Conservation (phyloP, 1,284 basidiomycete genomes). For the Melanopsichium pennsylvanicum region DNA sequence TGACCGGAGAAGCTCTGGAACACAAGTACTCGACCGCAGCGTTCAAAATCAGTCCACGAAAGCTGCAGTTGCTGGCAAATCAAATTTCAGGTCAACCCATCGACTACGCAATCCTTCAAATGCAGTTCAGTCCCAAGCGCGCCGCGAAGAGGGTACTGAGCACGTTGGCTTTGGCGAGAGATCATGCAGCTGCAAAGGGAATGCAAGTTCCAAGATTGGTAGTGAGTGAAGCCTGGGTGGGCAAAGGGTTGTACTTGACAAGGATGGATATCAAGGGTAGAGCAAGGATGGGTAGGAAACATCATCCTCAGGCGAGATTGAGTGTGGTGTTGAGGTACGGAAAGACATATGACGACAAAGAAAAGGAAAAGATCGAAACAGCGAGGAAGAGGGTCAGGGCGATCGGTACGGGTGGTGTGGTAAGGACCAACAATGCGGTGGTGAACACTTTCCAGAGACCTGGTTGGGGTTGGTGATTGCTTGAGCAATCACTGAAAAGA, state of each 20-base stretch:
- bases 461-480: conserved; percentile 57
- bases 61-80: conserved; percentile 84
- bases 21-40: conserved; percentile 88
- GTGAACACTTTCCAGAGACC: conserved; percentile 61
- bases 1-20: conserved; percentile 67
- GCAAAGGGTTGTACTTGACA: conserved; percentile 77
- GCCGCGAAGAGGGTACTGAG: conserved; percentile 84
- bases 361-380: conserved; percentile 73
- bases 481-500: background rate
- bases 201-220: conserved; percentile 78
- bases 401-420: conserved; percentile 71
- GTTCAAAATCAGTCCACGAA: conserved; percentile 92
- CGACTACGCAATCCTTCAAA: conserved; percentile 93
- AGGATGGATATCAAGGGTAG: conserved; percentile 87
- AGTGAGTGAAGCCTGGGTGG: conserved; percentile 91
- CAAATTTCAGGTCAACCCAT: conserved; percentile 74
- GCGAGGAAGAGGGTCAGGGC: conserved; percentile 80
- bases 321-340: conserved; percentile 84
- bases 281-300: conserved; percentile 79
- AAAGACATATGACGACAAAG: conserved; percentile 77
- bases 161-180: conserved; percentile 84
- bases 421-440: conserved; percentile 44
- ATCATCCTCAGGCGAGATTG: conserved; percentile 79
- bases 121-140: conserved; percentile 92
- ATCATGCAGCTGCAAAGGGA: conserved; percentile 85